Percentiles rank a stretch among this genome's conserved stretches.
phyloP scores from a whole-genome alignment of 2,329 filamentous ascomycete species.

The Diaporthe batatas region DNA sequence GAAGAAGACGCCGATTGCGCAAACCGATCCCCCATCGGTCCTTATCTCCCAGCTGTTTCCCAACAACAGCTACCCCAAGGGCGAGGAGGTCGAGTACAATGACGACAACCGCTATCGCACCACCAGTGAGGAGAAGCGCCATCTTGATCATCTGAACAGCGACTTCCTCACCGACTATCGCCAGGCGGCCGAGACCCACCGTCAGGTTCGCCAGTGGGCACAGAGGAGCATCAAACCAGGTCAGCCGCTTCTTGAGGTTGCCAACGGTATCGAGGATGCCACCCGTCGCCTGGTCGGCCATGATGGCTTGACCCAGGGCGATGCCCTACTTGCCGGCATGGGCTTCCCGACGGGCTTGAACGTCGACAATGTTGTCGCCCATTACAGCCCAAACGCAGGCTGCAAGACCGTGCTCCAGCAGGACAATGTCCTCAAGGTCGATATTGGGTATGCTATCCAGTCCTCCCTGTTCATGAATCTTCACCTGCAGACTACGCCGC shows the following conservation, averaged over 20 bases:
- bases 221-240: slow-evolving; percentile 85
- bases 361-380: slow-evolving; percentile 85
- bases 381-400: slow-evolving; percentile 86
- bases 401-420: slow-evolving; percentile 81
- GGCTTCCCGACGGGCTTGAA: slow-evolving; percentile 87
- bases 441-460: slow-evolving; percentile 64
- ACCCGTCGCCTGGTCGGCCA: slow-evolving; percentile 82
- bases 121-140: slow-evolving; percentile 84
- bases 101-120: slow-evolving; percentile 84
- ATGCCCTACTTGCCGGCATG: slow-evolving; percentile 81
- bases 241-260: slow-evolving; percentile 81
- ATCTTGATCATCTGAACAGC: slow-evolving; percentile 74
- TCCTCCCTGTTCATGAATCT: no score
- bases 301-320: slow-evolving; percentile 80
- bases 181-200: slow-evolving; percentile 82
- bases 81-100: slow-evolving; percentile 81
- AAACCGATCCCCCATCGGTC: slow-evolving; percentile 83
- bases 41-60: slow-evolving; percentile 81
- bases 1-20: slow-evolving; percentile 73
- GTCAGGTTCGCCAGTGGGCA: slow-evolving; percentile 85
- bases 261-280: slow-evolving; percentile 84
- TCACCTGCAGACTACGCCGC: no score
- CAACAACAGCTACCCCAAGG: slow-evolving; percentile 78
- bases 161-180: slow-evolving; percentile 84
- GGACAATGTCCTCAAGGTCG: slow-evolving; percentile 85